phyloP scores from a whole-genome alignment of 805 yeast species.

The Babjeviella inositovora region DNA sequence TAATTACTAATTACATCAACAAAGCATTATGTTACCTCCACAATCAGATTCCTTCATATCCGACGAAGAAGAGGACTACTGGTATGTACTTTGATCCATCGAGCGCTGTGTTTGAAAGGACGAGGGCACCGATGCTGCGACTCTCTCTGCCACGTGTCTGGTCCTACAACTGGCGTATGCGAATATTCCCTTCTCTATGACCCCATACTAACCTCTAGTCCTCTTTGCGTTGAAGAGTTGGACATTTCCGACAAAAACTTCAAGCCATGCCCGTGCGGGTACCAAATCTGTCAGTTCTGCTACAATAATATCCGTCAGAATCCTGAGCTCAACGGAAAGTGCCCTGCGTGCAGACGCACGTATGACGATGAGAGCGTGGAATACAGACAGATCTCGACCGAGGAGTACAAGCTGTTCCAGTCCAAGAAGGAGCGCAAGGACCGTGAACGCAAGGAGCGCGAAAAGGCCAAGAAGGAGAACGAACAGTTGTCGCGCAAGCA shows the following conservation, averaged over 20 bases:
- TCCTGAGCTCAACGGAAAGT: conserved; percentile 87
- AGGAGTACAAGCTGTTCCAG: conserved; percentile 77
- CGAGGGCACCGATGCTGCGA: background rate
- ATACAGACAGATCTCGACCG: conserved; percentile 68
- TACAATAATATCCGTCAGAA: conserved; percentile 92
- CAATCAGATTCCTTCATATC: conserved; percentile 54
- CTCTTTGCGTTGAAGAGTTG: conserved; percentile 95
- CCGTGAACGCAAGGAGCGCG: conserved; percentile 68
- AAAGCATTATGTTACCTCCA: too few relatives aligned
- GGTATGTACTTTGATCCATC: too few relatives aligned
- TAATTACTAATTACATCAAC: too few relatives aligned
- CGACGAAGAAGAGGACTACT: conserved; percentile 69
- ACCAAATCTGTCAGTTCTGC: conserved; percentile 96
- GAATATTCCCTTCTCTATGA: background rate
- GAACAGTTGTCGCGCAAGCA: conserved; percentile 78
- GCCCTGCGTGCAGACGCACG: conserved; percentile 94
- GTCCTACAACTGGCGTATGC: conserved; percentile 1
- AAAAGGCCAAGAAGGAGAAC: conserved; percentile 82
- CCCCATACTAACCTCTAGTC: conserved; percentile 22
- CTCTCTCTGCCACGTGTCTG: conserved; percentile 1
- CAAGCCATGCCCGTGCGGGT: conserved; percentile 99
- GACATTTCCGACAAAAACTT: conserved; percentile 92
- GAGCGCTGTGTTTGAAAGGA: too few relatives aligned
- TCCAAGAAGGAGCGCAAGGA: conserved; percentile 69
- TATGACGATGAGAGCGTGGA: conserved; percentile 91